phyloP scores from a whole-genome alignment of 192 early-diverging fungal species.

The Coemansia sp. region DNA sequence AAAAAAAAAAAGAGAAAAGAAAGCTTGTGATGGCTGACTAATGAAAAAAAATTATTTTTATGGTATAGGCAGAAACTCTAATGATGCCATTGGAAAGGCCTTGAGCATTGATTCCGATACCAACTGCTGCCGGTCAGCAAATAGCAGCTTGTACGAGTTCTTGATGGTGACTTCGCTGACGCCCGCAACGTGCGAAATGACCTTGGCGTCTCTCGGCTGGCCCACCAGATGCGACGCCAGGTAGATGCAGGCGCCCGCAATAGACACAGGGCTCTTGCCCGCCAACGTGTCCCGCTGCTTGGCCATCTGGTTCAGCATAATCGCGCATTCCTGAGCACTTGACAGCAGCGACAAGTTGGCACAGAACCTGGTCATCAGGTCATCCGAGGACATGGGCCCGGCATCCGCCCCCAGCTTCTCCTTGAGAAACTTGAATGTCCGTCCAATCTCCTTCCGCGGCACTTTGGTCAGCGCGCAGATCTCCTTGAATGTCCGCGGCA shows the following conservation, averaged over 20 bases:
- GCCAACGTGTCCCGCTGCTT: constrained; percentile 82
- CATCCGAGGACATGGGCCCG: constrained; percentile 65
- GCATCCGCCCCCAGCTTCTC: constrained; percentile 58
- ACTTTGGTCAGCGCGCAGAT: constrained; percentile 87
- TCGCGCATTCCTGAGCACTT: constrained; percentile 67
- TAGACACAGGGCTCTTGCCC: constrained; percentile 86
- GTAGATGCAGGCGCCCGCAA: constrained; percentile 90
- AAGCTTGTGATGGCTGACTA: not conserved
- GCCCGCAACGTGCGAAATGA: constrained; percentile 81
- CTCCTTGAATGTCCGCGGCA: constrained; percentile 91
- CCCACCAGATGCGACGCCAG: constrained; percentile 73
- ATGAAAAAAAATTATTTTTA: constrained; percentile 1
- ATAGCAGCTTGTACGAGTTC: constrained; percentile 74
- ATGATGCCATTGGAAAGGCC: constrained; percentile 13
- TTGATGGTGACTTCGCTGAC: constrained; percentile 94
- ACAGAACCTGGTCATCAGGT: constrained; percentile 79
- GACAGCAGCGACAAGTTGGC: constrained; percentile 67
- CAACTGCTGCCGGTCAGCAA: constrained; percentile 58
- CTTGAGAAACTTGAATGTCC: constrained; percentile 60
- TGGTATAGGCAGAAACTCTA: constrained; percentile 25
- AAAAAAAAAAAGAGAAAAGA: not conserved
- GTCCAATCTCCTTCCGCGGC: constrained; percentile 90
- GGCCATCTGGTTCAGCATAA: constrained; percentile 68
- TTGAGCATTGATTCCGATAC: constrained; percentile 29
- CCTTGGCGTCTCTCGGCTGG: constrained; percentile 64